Evolutionary conservation across 2,329 filamentous ascomycete species (phyloP), one percentile per base, ranked within the genome.

Genomic region (Tetracladium maxilliforme): DNA sequence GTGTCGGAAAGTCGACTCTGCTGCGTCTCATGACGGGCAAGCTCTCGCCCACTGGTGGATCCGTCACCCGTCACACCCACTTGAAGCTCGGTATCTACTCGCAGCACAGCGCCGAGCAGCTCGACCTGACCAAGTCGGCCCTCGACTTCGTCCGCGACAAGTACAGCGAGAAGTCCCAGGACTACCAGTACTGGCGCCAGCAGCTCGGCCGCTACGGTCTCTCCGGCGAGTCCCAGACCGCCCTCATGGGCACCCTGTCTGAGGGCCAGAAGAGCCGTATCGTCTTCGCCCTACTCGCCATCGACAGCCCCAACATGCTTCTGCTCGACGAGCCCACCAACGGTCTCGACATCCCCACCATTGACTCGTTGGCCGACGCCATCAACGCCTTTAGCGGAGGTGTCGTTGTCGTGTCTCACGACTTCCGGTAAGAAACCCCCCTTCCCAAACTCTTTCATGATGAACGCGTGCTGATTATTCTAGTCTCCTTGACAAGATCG

Each of bases 161-260:
- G 65, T 95, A 92, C 62, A 55, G 64, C 21, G 64, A 75, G 36
- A 82, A 87, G 59, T 84, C 75, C 27, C 90, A 98, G 52, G 90
- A 98, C 52, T 92, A 93, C 65, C 90, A 98, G 61, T 98, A 90
- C 72, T 98, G 90, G 90, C 75, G 90, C 49, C 87, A 94, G 58
- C 84, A 93, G 61, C 80, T 98, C 19, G 90, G 90, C 44, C 71
- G 76, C 38, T 98, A 98, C 53, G 92, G 92, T 51, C 70, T 98
- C 36, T 79, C 72, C 30, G 92, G 92, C 51, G 84, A 95, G 35
- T 64, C 83, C 16, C 92, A 98, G 65, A 98, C 90, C 24, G 83
- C 90, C 23, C 69, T 95, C 49, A 98, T 98, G 77, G 92, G 90
- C 34, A 98, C 90, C 10, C 64, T 98, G 39, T 95, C 90, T 34